phyloP scores from a whole-genome alignment of 1,284 basidiomycete species.

The Cutaneotrichosporon cutaneum region DNA sequence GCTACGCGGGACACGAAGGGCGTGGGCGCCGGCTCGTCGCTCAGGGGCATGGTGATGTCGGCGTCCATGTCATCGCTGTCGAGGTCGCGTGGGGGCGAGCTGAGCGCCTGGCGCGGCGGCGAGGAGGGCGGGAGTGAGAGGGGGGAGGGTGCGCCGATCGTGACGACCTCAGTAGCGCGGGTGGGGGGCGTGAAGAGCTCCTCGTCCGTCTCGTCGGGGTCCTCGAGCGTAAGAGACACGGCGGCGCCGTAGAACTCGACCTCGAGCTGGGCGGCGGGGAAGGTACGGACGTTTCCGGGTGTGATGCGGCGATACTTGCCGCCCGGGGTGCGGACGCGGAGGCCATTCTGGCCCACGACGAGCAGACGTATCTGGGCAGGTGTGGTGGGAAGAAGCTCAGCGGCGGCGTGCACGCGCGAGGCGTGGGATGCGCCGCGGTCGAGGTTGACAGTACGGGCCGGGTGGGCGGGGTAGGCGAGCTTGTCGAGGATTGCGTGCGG shows the following conservation, averaged over 20 bases:
- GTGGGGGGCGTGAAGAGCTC: slow-evolving; percentile 17
- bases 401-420: slow-evolving; percentile 44
- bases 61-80: slow-evolving; percentile 17
- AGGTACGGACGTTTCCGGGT: slow-evolving; percentile 15
- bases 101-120: slow-evolving; percentile 13
- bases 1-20: neutral
- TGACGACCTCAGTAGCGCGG: neutral
- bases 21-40: neutral
- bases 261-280: slow-evolving; percentile 22
- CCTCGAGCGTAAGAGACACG: slow-evolving; percentile 24
- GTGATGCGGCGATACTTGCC: slow-evolving; percentile 15
- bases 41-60: neutral
- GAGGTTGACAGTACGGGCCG: slow-evolving; percentile 35
- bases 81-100: slow-evolving; percentile 15
- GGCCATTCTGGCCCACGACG: slow-evolving; percentile 52
- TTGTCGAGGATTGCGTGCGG: slow-evolving; percentile 9
- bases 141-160: slow-evolving; percentile 10
- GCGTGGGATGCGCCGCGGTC: slow-evolving; percentile 45
- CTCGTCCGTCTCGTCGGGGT: slow-evolving; percentile 13
- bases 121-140: slow-evolving; percentile 26
- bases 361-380: slow-evolving; percentile 29
- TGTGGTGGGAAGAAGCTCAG: slow-evolving; percentile 30
- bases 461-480: slow-evolving; percentile 18
- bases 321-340: slow-evolving; percentile 28
- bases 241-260: slow-evolving; percentile 48